Conservation (phyloP, 345 rosid species). For the Nasturtium officinale region DNA sequence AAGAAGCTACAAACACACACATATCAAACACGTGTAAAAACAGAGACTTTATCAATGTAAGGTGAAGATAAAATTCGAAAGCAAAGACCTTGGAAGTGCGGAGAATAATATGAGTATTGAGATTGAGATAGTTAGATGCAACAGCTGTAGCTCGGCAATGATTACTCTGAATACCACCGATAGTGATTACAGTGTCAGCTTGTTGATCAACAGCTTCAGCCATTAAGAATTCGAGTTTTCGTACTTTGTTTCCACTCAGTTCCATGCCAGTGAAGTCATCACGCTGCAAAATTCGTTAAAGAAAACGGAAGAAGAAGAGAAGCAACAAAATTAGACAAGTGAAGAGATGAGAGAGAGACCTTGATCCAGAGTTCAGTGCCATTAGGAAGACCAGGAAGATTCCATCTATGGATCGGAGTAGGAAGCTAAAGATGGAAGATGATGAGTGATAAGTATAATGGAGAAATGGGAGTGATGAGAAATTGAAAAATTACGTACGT, state of each 20-base stretch:
- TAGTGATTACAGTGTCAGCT: conserved; percentile 81
- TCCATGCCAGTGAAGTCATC: conserved; percentile 93
- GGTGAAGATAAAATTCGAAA: not conserved
- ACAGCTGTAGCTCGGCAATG: conserved; percentile 95
- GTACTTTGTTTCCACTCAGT: conserved; percentile 88
- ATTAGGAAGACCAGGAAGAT: conserved; percentile 75
- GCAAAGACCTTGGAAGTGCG: conserved; percentile 72
- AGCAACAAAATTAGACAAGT: not conserved
- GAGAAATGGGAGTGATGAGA: not conserved
- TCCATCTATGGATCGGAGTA: conserved; percentile 89
- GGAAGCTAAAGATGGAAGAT: conserved; percentile 54
- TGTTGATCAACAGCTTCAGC: conserved; percentile 82
- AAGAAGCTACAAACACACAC: conserved; percentile 56
- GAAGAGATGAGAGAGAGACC: conserved; percentile 52
- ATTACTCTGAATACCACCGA: conserved; percentile 94
- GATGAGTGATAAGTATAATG: conserved; percentile 14
- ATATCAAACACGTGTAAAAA: not conserved
- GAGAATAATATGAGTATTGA: conserved; percentile 68
- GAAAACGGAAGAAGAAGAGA: not conserved
- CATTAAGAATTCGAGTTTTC: conserved; percentile 83
- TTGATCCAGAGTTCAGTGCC: conserved; percentile 81
- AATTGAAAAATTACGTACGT: conserved; percentile 41
- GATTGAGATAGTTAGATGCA: conserved; percentile 82
- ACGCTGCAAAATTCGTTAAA: conserved; percentile 48
- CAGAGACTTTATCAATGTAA: not conserved